These are phyloP conservation scores for Pluteus cervinus DNA, from an alignment of 768 basidiomycete species.

Conservation along the genomic window DNA sequence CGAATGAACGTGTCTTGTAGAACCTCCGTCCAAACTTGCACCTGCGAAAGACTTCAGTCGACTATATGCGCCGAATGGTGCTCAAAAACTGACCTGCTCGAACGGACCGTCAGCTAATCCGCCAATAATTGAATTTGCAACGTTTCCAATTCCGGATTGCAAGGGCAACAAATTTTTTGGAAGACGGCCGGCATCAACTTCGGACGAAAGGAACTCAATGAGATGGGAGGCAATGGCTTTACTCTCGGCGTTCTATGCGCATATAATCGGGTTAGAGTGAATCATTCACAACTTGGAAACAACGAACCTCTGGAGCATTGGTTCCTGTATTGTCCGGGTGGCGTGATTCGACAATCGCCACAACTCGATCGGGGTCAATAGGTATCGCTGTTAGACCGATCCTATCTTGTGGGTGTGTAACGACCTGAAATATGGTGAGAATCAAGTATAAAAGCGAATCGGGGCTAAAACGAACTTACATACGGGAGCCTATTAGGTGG, in stretches of 20 bases:
- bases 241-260: slow-evolving; percentile 29
- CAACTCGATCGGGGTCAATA: slow-evolving; percentile 42
- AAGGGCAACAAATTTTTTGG: slow-evolving; percentile 37
- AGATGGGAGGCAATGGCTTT: slow-evolving; percentile 37
- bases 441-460: slow-evolving; percentile 3
- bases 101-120: slow-evolving; percentile 43
- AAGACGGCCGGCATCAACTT: slow-evolving; percentile 34
- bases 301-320: slow-evolving; percentile 36
- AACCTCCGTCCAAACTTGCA: neutral
- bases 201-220: slow-evolving; percentile 36
- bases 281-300: too few relatives aligned
- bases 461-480: slow-evolving; percentile 15
- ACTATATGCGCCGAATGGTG: neutral
- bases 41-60: too few relatives aligned
- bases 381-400: slow-evolving; percentile 40
- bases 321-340: slow-evolving; percentile 39
- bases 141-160: slow-evolving; percentile 43
- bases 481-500: slow-evolving; percentile 40
- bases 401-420: slow-evolving; percentile 36
- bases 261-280: neutral
- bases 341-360: slow-evolving; percentile 35
- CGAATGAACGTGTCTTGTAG: slow-evolving; percentile 36
- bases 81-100: slow-evolving; percentile 28
- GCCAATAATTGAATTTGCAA: slow-evolving; percentile 44
- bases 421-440: slow-evolving; percentile 20